Conservation (phyloP, 179 eudicot species). For the Actinidia polygama region DNA sequence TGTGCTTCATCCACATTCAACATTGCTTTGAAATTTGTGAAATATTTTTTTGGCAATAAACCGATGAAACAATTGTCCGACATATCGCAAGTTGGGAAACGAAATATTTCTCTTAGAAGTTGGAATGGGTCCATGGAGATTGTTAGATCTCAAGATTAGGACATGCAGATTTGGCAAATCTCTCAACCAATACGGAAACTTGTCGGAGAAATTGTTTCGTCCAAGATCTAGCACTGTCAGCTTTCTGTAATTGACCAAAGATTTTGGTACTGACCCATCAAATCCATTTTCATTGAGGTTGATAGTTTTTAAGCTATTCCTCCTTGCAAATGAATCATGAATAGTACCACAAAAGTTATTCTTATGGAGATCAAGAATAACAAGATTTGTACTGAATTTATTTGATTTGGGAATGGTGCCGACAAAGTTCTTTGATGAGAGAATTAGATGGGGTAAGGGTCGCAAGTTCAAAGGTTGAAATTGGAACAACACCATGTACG, state of each 20-base stretch:
- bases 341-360: too few relatives aligned
- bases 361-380: not conserved
- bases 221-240: too few relatives aligned
- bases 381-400: not conserved
- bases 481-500: too few relatives aligned
- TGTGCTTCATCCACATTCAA: not conserved
- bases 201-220: not conserved
- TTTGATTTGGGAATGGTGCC: conserved; percentile 11
- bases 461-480: conserved; percentile 17
- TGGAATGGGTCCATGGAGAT: conserved; percentile 1
- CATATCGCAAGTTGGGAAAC: not conserved
- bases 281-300: not conserved
- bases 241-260: too few relatives aligned
- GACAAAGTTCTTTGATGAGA: conserved; percentile 10
- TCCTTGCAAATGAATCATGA: too few relatives aligned
- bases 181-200: not conserved
- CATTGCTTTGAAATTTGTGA: not conserved
- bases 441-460: not conserved
- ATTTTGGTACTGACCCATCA: too few relatives aligned
- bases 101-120: not conserved
- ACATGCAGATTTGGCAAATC: not conserved
- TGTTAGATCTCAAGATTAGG: conserved; percentile 7
- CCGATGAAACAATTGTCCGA: conserved; percentile 6
- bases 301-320: too few relatives aligned
- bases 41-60: not conserved